These are phyloP conservation scores for Ceratocystis variospora DNA, from an alignment of 2,329 filamentous ascomycete species.

Conservation along the genomic window DNA sequence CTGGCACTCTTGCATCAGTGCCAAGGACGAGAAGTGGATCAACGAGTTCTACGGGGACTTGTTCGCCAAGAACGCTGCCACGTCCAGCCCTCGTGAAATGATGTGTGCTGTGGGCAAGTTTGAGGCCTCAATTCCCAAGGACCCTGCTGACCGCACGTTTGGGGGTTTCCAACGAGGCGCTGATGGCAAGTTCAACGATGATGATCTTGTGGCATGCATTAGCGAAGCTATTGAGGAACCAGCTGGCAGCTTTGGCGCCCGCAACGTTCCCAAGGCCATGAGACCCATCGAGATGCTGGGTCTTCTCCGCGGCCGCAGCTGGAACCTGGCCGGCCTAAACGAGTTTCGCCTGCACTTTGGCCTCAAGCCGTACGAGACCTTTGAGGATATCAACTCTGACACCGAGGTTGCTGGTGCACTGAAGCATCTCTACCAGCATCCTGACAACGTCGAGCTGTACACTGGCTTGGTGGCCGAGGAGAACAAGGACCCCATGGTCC, in stretches of 20 bases:
- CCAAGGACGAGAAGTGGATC: conserved; percentile 69
- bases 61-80: conserved; percentile 18
- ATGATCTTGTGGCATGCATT: conserved; percentile 60
- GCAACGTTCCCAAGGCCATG: conserved; percentile 60
- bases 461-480: conserved; percentile 65
- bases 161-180: conserved; percentile 48
- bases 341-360: conserved; percentile 76
- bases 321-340: conserved; percentile 67
- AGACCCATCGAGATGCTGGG: conserved; percentile 66
- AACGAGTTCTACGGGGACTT: conserved; percentile 45
- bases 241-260: conserved; percentile 59
- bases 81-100: conserved; percentile 46
- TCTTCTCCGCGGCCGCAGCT: conserved; percentile 61
- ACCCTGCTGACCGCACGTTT: conserved; percentile 57
- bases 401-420: conserved; percentile 53
- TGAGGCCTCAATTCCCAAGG: conserved; percentile 44
- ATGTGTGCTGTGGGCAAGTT: conserved; percentile 49
- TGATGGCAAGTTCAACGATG: conserved; percentile 59
- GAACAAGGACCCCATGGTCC: conserved; percentile 57
- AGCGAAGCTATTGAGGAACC: conserved; percentile 58
- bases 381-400: conserved; percentile 74
- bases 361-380: conserved; percentile 59
- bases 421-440: conserved; percentile 58
- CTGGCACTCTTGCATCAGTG: conserved; percentile 69
- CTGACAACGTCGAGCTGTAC: conserved; percentile 69